Evolutionary conservation across 108 stramenopile genomes (phyloP), one percentile per base, ranked within the genome.

Genomic region (Cyclotella atomus): DNA sequence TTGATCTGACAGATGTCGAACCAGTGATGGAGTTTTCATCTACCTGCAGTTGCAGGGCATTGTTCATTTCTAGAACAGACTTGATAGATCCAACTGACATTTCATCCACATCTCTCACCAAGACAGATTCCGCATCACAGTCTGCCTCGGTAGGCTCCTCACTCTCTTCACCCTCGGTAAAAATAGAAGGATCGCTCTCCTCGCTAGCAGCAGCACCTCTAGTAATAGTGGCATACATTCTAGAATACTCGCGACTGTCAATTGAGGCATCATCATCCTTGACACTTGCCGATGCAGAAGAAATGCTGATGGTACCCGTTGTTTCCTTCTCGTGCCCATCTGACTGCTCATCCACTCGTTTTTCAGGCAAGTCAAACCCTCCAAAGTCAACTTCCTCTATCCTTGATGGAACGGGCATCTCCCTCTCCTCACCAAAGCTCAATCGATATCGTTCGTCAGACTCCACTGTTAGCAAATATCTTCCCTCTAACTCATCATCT

Each of bases 51-150:
- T 57, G 56, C 29, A 32, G 1, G 1, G 56, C 56, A 10, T 57
- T 30, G 32, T 57, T 57, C 56, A 57, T 57, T 57, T 57, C 56
- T 14, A 32, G 29, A 9, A 57, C 56, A 4, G 56, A 57, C n/a
- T 12, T 57, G 10, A 57, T 19, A 10, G 56, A 57, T 12, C 29
- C 56, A 1, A 57, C 20, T 30, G 56, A 57, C 2, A 8, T 28
- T 29, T 57, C 56, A 10, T 57, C 56, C 29, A 1, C 16, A 15
- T 10, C 5, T 32, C n/a, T 29, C 9, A 4, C 4, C 56, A 32
- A 12, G 56, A 32, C 47, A 17, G 9, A 41, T 41, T 41, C 38
- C n/a, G n/a, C n/a, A 12, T 41, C 38, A 41, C 12, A 9, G 38
- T 41, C 12, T 41, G 38, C 7, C 38, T n/a, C n/a, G n/a, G n/a